Percentiles rank a stretch among this genome's conserved stretches.
These are phyloP conservation scores for Populus nigra DNA, from an alignment of 345 rosid species.

Conservation along the genomic window DNA sequence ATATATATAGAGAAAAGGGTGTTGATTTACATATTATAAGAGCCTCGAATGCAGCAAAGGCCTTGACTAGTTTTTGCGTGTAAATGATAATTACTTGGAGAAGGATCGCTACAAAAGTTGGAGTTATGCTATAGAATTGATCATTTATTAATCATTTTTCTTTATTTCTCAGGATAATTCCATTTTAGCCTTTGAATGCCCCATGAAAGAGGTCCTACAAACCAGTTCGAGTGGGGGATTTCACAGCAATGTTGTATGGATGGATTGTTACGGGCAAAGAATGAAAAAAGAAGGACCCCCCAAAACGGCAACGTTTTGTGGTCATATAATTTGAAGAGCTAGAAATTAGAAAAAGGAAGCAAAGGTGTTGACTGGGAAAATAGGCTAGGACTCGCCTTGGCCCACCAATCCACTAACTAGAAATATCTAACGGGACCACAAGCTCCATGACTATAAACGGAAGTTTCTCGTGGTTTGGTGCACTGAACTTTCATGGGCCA, in stretches of 20 bases:
- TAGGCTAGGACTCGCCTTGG: background rate
- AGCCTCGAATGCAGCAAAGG: too few species aligned
- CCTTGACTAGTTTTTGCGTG: too few species aligned
- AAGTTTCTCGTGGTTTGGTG: background rate
- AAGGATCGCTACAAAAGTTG: background rate
- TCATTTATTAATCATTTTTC: too few species aligned
- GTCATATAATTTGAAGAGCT: background rate
- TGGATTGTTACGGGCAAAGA: background rate
- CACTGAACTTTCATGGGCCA: background rate
- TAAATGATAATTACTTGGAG: too few species aligned
- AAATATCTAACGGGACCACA: background rate
- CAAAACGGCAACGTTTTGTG: background rate
- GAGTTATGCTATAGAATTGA: background rate
- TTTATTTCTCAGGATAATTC: background rate
- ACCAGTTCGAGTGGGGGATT: background rate
- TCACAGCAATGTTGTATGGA: background rate
- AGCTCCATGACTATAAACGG: background rate
- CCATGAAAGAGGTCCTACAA: background rate
- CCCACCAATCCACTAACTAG: conserved; percentile 1
- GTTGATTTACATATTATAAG: too few species aligned
- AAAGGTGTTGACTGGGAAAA: background rate
- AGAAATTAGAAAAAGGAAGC: background rate
- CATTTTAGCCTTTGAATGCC: background rate
- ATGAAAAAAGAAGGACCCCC: background rate
- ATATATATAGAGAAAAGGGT: too few species aligned